These are phyloP conservation scores for Microsporum audouinii DNA, from an alignment of 2,329 filamentous ascomycete genomes.

Conservation along the genomic window DNA sequence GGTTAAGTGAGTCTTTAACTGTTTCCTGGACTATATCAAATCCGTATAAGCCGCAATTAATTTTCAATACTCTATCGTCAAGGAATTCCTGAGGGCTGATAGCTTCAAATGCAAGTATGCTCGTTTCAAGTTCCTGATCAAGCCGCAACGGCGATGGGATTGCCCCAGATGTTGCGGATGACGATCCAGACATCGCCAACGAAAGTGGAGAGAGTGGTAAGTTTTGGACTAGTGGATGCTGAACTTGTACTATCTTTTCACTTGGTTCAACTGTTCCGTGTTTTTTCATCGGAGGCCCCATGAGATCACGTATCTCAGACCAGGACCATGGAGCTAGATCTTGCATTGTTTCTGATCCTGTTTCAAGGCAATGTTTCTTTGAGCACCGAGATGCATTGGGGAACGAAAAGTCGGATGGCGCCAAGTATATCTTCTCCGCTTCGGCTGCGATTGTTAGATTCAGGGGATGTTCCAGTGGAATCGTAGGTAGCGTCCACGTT, in stretches of 20 bases:
- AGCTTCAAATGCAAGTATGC: no score
- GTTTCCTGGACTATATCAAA: background rate
- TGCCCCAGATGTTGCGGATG: no score
- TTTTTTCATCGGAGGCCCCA: background rate
- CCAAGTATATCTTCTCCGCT: background rate
- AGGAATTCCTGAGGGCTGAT: background rate
- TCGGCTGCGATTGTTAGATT: background rate
- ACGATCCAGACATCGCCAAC: background rate
- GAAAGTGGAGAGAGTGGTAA: background rate
- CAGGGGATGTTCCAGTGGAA: background rate
- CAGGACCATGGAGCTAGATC: background rate
- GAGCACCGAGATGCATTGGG: background rate
- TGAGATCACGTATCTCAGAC: background rate
- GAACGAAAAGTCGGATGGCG: background rate
- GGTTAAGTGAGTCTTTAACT: background rate
- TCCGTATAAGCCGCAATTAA: background rate
- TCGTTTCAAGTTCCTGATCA: no score
- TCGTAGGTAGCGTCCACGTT: background rate
- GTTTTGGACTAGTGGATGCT: background rate
- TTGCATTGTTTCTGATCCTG: background rate
- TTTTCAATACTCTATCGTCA: background rate
- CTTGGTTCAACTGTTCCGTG: background rate
- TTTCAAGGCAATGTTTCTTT: background rate
- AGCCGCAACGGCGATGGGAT: background rate
- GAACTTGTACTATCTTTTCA: background rate